These are phyloP conservation scores for Trichosporon ovoides DNA, from an alignment of 1,284 basidiomycete species.

Conservation along the genomic window DNA sequence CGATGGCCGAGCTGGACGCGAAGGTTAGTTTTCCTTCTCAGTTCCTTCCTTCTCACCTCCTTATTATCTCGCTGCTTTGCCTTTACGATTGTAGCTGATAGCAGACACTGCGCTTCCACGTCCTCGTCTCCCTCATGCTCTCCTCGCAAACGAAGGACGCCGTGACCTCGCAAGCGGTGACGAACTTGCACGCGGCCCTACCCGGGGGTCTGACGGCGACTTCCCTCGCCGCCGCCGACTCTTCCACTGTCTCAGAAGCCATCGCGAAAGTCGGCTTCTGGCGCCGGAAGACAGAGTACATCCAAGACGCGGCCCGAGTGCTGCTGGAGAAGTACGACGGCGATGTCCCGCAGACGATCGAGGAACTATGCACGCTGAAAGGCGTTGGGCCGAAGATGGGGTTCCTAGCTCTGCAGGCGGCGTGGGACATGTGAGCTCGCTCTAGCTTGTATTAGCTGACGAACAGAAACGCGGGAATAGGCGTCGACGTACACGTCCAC, in stretches of 20 bases:
- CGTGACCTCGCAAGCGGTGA: conserved; percentile 77
- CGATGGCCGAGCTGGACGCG: conserved; percentile 56
- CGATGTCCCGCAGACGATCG: conserved; percentile 79
- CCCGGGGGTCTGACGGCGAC: conserved; percentile 72
- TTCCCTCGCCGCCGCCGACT: conserved; percentile 63
- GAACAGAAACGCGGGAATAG: conserved; percentile 92
- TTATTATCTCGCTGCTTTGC: no score
- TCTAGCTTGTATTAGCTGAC: no score
- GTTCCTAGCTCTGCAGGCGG: conserved; percentile 72
- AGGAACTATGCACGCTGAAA: conserved; percentile 73
- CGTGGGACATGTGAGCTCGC: conserved; percentile 86
- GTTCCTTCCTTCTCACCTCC: no score
- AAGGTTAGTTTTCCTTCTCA: conserved; percentile 52
- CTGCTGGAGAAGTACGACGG: conserved; percentile 56
- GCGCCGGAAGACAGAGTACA: conserved; percentile 70
- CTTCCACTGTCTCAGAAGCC: conserved; percentile 60
- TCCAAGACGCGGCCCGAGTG: conserved; percentile 68
- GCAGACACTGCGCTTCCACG: conserved; percentile 72
- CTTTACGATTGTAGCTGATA: neutral
- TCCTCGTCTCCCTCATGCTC: conserved; percentile 88
- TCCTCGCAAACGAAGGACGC: conserved; percentile 91
- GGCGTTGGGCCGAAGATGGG: conserved; percentile 95
- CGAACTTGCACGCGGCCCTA: conserved; percentile 65
- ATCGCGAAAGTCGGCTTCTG: conserved; percentile 92
- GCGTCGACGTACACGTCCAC: conserved; percentile 94